phyloP scores from a whole-genome alignment of 495 filamentous ascomycete genomes.

The Extremus antarcticus region DNA sequence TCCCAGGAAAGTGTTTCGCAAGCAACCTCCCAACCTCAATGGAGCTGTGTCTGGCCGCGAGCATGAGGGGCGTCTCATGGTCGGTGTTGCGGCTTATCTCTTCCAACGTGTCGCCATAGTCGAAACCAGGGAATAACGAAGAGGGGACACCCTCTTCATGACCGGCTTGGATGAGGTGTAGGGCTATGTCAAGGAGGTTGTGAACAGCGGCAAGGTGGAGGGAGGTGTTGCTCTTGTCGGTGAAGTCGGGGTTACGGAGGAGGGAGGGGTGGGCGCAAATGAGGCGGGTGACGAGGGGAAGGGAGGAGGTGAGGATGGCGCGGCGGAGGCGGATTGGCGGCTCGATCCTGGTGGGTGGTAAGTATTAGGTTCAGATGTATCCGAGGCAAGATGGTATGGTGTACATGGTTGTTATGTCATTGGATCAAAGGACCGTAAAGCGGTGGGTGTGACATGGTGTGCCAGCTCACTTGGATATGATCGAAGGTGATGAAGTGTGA shows the following conservation, averaged over 20 bases:
- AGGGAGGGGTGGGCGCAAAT: constrained; percentile 53
- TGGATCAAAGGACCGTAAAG: no score
- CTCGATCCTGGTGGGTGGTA: constrained; percentile 25
- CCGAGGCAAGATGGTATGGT: background rate
- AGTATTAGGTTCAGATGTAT: background rate
- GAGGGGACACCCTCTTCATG: constrained; percentile 37
- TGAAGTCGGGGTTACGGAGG: constrained; percentile 62
- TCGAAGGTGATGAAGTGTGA: no score
- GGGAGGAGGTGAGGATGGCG: constrained; percentile 61
- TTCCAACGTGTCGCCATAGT: no score
- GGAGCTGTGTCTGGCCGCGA: constrained; percentile 42
- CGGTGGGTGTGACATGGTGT: no score
- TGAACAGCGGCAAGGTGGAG: constrained; percentile 64
- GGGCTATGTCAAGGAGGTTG: constrained; percentile 53
- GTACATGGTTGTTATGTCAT: constrained; percentile 8
- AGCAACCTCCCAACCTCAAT: constrained; percentile 51
- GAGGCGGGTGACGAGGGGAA: constrained; percentile 61
- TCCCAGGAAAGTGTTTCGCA: constrained; percentile 34
- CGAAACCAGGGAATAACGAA: no score
- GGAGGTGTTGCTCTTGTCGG: constrained; percentile 53
- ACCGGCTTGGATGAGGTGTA: constrained; percentile 35
- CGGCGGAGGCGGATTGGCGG: constrained; percentile 31
- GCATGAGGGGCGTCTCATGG: constrained; percentile 56
- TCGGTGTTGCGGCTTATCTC: constrained; percentile 57
- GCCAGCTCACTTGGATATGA: no score